phyloP scores from a whole-genome alignment of 2,329 filamentous ascomycete species.

The Colletotrichum sp. region DNA sequence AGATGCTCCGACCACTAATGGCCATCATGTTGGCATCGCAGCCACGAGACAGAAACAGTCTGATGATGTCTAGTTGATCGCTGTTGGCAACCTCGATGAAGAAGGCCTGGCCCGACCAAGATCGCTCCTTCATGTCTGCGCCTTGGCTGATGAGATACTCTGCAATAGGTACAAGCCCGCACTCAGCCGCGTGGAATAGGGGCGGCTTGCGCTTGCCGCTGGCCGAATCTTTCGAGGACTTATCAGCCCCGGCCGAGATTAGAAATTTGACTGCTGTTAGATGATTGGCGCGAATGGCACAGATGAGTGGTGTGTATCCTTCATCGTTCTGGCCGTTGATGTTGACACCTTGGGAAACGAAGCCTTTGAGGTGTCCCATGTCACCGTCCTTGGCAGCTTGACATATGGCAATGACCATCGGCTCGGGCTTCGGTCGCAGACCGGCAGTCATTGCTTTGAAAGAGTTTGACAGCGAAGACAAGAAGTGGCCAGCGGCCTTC shows the following conservation, averaged over 20 bases:
- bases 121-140: constrained; percentile 19
- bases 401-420: constrained; percentile 40
- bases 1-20: constrained; percentile 32
- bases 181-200: constrained; percentile 27
- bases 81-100: constrained; percentile 18
- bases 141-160: constrained; percentile 21
- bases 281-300: constrained; percentile 37
- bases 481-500: constrained; percentile 15
- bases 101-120: constrained; percentile 11
- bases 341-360: constrained; percentile 39
- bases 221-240: constrained; percentile 18
- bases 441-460: constrained; percentile 39
- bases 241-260: constrained; percentile 34
- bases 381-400: constrained; percentile 37
- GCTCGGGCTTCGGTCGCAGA: constrained; percentile 39
- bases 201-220: constrained; percentile 25
- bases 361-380: constrained; percentile 34
- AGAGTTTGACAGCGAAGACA: constrained; percentile 35
- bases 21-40: constrained; percentile 37
- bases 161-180: constrained; percentile 6
- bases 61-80: constrained; percentile 18
- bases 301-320: constrained; percentile 37
- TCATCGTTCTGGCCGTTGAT: constrained; percentile 41
- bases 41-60: constrained; percentile 35
- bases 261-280: constrained; percentile 35